A percentile compares a stretch with the other conserved stretches of the same genome.
These are phyloP conservation scores for Thymus mandschuricus DNA, from an alignment of 257 asterid genomes.

Conservation along the genomic window DNA sequence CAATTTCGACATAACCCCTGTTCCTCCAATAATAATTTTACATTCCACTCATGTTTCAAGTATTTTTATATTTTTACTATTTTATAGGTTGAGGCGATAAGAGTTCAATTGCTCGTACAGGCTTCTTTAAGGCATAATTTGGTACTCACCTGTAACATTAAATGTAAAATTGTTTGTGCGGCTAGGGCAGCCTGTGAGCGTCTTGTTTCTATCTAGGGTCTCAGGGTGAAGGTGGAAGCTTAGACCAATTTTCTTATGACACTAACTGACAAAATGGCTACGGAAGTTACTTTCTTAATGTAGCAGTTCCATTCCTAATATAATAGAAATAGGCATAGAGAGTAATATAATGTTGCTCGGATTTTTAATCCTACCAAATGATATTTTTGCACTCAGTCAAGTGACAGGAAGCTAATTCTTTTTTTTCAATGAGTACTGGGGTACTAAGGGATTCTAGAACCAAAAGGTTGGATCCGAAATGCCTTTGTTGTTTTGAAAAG, in stretches of 20 bases:
- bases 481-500: slow-evolving; percentile 7
- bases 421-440: neutral
- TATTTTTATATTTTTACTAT: neutral
- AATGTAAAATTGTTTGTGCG: neutral
- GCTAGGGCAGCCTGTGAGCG: neutral
- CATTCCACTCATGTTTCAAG: neutral
- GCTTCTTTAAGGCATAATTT: neutral
- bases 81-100: neutral
- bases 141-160: neutral
- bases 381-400: neutral
- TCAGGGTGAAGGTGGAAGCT: neutral
- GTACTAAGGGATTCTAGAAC: neutral
- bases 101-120: neutral
- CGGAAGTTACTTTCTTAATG: neutral
- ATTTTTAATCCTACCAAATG: neutral
- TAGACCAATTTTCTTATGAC: neutral
- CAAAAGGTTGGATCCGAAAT: neutral
- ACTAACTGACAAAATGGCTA: neutral
- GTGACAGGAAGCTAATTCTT: slow-evolving; percentile 5
- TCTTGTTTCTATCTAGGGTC: neutral
- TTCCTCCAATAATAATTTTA: neutral
- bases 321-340: neutral
- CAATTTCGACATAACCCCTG: neutral
- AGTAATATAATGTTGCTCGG: slow-evolving; percentile 1
- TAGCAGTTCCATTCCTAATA: neutral